phyloP scores from a whole-genome alignment of 2,329 filamentous ascomycete species.

The Purpureocillium lavendulum region DNA sequence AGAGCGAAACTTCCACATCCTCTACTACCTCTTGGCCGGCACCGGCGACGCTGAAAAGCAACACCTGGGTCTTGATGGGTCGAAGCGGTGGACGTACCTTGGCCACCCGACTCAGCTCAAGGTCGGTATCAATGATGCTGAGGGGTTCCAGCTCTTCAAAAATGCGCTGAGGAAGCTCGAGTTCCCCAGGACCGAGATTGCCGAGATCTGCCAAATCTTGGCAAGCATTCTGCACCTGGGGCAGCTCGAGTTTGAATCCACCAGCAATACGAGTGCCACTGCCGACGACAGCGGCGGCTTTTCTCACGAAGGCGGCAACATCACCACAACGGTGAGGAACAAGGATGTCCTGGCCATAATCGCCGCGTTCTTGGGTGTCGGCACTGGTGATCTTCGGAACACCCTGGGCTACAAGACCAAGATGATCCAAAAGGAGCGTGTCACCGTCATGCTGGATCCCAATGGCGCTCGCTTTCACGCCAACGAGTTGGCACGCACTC shows the following conservation, averaged over 20 bases:
- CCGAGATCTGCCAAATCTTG: slow-evolving; percentile 91
- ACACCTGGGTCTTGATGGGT: slow-evolving; percentile 60
- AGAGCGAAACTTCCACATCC: slow-evolving; percentile 89
- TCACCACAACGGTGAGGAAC: slow-evolving; percentile 81
- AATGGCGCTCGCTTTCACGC: slow-evolving; percentile 84
- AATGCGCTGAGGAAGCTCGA: slow-evolving; percentile 89
- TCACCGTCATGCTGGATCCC: slow-evolving; percentile 97
- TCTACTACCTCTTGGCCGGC: slow-evolving; percentile 91
- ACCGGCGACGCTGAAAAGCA: slow-evolving; percentile 85
- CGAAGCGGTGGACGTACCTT: slow-evolving; percentile 88
- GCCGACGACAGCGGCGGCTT: slow-evolving; percentile 93
- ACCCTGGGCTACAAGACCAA: slow-evolving; percentile 95
- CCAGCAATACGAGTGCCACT: slow-evolving; percentile 66
- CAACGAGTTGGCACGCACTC: slow-evolving; percentile 83
- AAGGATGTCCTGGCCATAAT: slow-evolving; percentile 81
- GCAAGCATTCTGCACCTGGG: slow-evolving; percentile 95
- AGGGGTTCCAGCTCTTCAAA: slow-evolving; percentile 97
- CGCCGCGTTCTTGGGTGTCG: slow-evolving; percentile 89
- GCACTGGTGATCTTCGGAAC: slow-evolving; percentile 70
- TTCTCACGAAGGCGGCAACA: slow-evolving; percentile 87
- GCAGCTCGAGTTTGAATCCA: slow-evolving; percentile 86
- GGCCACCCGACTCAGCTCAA: slow-evolving; percentile 96
- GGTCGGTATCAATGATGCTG: slow-evolving; percentile 90
- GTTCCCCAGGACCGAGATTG: slow-evolving; percentile 87
- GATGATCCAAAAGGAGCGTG: slow-evolving; percentile 89